Conservation (phyloP, 2,329 filamentous ascomycete species). For the Dryadomyces quercus-mongolicae region DNA sequence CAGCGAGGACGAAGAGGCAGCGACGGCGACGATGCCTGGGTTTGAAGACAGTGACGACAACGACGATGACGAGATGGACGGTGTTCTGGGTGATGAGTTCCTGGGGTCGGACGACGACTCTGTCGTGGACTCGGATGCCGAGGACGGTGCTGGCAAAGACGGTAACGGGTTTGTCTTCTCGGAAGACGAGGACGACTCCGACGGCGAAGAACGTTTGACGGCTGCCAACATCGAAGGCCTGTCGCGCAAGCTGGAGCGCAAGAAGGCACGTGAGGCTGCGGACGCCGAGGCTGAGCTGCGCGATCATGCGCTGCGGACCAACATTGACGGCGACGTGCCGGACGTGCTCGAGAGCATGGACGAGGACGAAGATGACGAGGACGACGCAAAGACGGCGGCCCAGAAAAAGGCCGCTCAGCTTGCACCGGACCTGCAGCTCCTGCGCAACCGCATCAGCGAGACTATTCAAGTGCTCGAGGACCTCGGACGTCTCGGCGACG, state of each 20-base stretch:
- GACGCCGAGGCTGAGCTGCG: conserved; percentile 78
- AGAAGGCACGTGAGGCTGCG: conserved; percentile 65
- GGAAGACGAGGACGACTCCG: conserved; percentile 86
- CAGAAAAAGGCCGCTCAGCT: conserved; percentile 53
- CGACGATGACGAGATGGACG: conserved; percentile 28
- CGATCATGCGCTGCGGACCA: conserved; percentile 80
- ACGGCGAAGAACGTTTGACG: conserved; percentile 80
- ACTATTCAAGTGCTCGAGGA: conserved; percentile 85
- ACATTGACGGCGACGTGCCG: conserved; percentile 64
- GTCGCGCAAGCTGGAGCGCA: conserved; percentile 69
- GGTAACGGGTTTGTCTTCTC: conserved; percentile 66
- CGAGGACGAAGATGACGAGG: conserved; percentile 4
- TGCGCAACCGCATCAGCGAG: conserved; percentile 83
- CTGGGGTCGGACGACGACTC: conserved; percentile 19
- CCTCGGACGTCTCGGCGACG: conserved; percentile 69
- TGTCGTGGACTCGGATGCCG: conserved; percentile 44
- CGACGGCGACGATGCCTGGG: conserved; percentile 17
- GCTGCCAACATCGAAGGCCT: conserved; percentile 93
- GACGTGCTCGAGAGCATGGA: conserved; percentile 19
- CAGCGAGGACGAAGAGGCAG: conserved; percentile 16
- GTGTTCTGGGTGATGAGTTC: not conserved
- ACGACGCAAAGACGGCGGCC: conserved; percentile 29
- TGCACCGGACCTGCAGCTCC: conserved; percentile 78
- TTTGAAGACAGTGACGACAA: conserved; percentile 28
- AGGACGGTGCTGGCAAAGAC: conserved; percentile 52